Conservation (phyloP, 73 alveolate genomes). For the Paramecium octaurelia region DNA sequence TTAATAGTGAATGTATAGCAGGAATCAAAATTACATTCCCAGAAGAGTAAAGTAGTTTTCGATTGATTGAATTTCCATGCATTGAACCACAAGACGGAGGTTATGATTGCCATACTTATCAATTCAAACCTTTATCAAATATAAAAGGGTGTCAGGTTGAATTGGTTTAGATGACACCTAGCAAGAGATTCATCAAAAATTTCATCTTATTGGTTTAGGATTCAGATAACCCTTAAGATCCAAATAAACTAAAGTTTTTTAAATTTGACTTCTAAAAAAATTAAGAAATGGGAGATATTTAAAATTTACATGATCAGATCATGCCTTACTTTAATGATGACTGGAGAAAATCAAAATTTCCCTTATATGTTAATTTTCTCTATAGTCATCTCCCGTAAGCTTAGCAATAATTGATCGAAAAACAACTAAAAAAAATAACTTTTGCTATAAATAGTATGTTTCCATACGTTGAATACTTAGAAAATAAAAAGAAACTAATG, state of each 20-base stretch:
- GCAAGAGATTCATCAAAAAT: not conserved
- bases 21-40: slow-evolving; percentile 40
- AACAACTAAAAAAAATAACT: not conserved
- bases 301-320: not conserved
- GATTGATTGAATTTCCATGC: slow-evolving; percentile 22
- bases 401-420: not conserved
- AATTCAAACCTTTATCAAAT: not conserved
- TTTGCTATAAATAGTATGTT: not conserved
- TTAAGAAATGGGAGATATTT: slow-evolving; percentile 9
- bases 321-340: slow-evolving; percentile 49
- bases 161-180: not conserved
- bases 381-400: not conserved
- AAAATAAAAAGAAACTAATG: slow-evolving; percentile 20
- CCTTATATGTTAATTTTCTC: not conserved
- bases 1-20: slow-evolving; percentile 46
- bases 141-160: not conserved
- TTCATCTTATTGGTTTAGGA: slow-evolving; percentile 28
- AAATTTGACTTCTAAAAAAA: slow-evolving; percentile 9
- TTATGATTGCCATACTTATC: slow-evolving; percentile 38
- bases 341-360: not conserved
- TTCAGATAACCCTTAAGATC: not conserved
- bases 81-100: slow-evolving; percentile 30
- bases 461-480: not conserved
- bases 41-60: slow-evolving; percentile 6
- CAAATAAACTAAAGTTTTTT: not conserved